Evolutionary conservation across 108 stramenopile genomes (phyloP).

Genomic region (Discostella pseudostelligera): DNA sequence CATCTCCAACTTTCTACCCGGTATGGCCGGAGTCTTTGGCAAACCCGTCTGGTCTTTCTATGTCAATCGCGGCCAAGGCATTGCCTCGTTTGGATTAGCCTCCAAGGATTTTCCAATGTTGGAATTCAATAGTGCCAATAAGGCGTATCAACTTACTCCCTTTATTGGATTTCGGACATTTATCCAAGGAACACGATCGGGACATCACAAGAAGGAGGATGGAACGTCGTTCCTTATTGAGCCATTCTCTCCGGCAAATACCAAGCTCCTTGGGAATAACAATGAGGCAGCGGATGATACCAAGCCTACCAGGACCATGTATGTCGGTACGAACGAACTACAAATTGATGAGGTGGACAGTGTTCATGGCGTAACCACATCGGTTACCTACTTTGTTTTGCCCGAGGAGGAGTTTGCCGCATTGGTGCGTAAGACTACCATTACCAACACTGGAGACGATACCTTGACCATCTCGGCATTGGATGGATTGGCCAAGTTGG

Average conservation of each 20-base stretch:
- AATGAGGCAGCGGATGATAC: slow-evolving; percentile 37
- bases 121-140: slow-evolving; percentile 94
- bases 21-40: slow-evolving; percentile 86
- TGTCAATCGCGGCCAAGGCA: slow-evolving; percentile 93
- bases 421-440: slow-evolving; percentile 81
- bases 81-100: slow-evolving; percentile 83
- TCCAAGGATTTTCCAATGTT: slow-evolving; percentile 90
- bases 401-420: slow-evolving; percentile 89
- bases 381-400: slow-evolving; percentile 84
- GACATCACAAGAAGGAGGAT: slow-evolving; percentile 31
- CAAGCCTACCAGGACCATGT: slow-evolving; percentile 86
- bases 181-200: slow-evolving; percentile 69
- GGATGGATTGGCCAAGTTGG: slow-evolving; percentile 90
- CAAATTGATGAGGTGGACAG: slow-evolving; percentile 86
- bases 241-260: slow-evolving; percentile 64
- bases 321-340: slow-evolving; percentile 91
- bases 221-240: slow-evolving; percentile 64
- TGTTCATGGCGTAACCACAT: slow-evolving; percentile 68
- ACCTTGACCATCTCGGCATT: slow-evolving; percentile 71
- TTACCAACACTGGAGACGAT: slow-evolving; percentile 75
- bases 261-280: slow-evolving; percentile 54
- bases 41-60: slow-evolving; percentile 95
- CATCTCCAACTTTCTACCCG: slow-evolving; percentile 86
- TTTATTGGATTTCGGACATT: slow-evolving; percentile 93
- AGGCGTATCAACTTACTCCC: slow-evolving; percentile 93